A percentile compares a stretch with the other conserved stretches of the same genome.
Conservation (phyloP, 2,329 filamentous ascomycete genomes). For the Aspergillus eucalypticola region DNA sequence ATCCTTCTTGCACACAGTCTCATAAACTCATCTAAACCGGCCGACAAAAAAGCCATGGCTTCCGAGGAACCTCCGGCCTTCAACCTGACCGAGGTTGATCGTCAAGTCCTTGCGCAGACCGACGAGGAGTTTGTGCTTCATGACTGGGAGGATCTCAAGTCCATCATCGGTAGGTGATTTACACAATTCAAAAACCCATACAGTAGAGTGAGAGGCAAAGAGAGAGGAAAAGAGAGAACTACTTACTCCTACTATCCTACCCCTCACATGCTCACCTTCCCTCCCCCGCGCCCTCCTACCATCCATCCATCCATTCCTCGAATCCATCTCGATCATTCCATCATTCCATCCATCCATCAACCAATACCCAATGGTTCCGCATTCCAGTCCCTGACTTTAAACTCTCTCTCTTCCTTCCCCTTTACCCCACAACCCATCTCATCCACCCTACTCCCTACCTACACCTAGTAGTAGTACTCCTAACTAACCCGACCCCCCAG, state of each 20-base stretch:
- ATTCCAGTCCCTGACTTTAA: not conserved
- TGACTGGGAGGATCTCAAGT: conserved; percentile 54
- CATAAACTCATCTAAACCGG: not conserved
- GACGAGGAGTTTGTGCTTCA: conserved; percentile 56
- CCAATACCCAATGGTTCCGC: not conserved
- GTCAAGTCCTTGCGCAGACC: conserved; percentile 50
- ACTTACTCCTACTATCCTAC: not conserved
- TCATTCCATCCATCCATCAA: conserved; percentile 1
- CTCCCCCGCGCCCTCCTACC: conserved; percentile 4
- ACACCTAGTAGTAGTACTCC: not conserved
- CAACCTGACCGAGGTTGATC: conserved; percentile 53
- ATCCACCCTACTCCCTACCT: not conserved
- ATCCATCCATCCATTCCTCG: conserved; percentile 5
- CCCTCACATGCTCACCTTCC: conserved; percentile 2
- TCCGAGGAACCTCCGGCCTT: conserved; percentile 39
- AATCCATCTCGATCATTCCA: not conserved
- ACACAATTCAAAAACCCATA: not conserved
- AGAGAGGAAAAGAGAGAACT: too few relatives aligned
- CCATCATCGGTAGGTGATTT: conserved; percentile 51
- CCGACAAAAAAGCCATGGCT: conserved; percentile 9
- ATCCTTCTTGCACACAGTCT: not conserved
- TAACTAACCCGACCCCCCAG: conserved; percentile 22
- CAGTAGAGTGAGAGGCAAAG: too few relatives aligned
- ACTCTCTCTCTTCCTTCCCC: not conserved
- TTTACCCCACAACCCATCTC: conserved; percentile 12